Evolutionary conservation across 306 rosid species (phyloP), one percentile per base, ranked within the genome.

Genomic region (Glycyrrhiza uralensis): DNA sequence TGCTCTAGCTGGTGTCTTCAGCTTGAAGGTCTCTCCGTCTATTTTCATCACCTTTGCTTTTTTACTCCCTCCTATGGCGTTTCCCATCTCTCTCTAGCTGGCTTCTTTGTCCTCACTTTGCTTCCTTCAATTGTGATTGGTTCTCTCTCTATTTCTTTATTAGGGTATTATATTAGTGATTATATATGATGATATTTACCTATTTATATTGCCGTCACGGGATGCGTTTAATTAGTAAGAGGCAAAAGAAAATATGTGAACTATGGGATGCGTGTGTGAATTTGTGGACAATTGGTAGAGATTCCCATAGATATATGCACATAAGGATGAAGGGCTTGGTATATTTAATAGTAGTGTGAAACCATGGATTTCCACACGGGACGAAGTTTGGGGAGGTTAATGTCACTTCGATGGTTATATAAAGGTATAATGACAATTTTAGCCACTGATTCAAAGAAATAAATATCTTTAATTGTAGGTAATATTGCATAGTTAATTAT

Each of bases 11-110:
- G 98, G 98, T 2, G 88, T 82, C 79, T 82, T 82, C 6, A 86
- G 26, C 71, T 90, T 87, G 74, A 90, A 54, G 32, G 86, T 88
- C 69, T 92, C 98, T 0, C 98, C 98, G 17, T 85, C 81, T 33
- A 87, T 78, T 62, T 85, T 92, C 98, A 92, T 88, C 39, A 92
- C 90, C 72, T 92, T 92, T 20, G 88, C 89, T 70, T 68, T 86
- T 28, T 54, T 88, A 52, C 83, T 83, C 28, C 93, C 77, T 63
- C 88, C 88, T 0, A 91, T 19, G 5, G 70, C 66, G 84, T 92
- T 92, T 26, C 98, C 98, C 98, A 92, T 92, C 30, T 58, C 42
- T 42, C 4, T 0, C 15, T 28, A 7, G 5, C 6, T 20, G 3
- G 2, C 13, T 49, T 11, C 5, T 20, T 14, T 36, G 30, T 10